Evolutionary conservation across 441 rosid genomes (phyloP), one percentile per base, ranked within the genome.

Genomic region (Populus hybrid): DNA sequence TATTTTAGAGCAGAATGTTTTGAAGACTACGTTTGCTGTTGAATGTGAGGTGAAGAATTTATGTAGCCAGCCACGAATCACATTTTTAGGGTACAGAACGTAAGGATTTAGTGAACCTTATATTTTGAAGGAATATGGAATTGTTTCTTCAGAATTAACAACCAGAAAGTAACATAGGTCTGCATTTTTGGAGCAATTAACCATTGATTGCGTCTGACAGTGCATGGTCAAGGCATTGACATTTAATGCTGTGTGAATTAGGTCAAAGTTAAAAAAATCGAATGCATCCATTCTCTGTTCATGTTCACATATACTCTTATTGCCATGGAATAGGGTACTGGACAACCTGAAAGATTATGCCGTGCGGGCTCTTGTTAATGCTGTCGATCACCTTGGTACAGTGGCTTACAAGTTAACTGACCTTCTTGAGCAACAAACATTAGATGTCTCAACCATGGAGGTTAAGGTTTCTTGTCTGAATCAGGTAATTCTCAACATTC

Each of bases 331-430:
- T 81, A 96, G 98, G 98, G 99, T 96, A 46, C 86, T 94, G 81
- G 96, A 93, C 83, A 93, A 94, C 87, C 87, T 96, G 83, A 94
- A 94, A 84, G 99, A 94, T 77, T 96, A 96, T 85, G 91, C 97
- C 63, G 97, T 96, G 5, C 88, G 92, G 78, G 98, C 99, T 35
- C 88, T 96, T 18, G 97, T 96, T 28, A 96, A 96, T 86, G 97
- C 97, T 77, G 97, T 96, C 63, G 99, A 94, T 88, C 99, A 96
- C 81, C 88, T 96, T 74, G 99, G 99, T 74, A 96, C 98, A 69
- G 98, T 96, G 79, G 97, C 99, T 83, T 96, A 87, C 87, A 96
- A 96, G 89, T 88, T 96, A 81, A 92, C 92, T 69, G 96, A 92
- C 85, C 89, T 96, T 79, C 83, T 96, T 78, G 98, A 94, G 85